phyloP scores from a whole-genome alignment of 1,284 basidiomycete genomes.

The Moesziomyces sp. region DNA sequence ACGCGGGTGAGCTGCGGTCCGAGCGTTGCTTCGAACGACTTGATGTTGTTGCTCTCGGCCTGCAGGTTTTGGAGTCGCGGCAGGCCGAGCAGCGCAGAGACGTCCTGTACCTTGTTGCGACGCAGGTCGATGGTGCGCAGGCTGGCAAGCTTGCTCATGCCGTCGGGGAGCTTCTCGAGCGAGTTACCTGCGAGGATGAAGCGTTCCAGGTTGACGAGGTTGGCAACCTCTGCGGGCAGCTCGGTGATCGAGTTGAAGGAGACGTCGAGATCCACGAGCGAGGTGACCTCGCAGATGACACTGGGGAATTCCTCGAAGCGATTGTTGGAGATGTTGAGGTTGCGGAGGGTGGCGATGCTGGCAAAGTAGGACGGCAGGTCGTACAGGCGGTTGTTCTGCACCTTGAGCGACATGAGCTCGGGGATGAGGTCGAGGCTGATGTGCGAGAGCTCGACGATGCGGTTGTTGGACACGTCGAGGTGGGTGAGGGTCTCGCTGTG shows the following conservation, averaged over 20 bases:
- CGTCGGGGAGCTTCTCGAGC: constrained; percentile 57
- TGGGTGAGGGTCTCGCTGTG: constrained; percentile 80
- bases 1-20: constrained; percentile 49
- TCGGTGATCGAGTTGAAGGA: constrained; percentile 92
- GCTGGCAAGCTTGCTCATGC: constrained; percentile 50
- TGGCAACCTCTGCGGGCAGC: constrained; percentile 83
- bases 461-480: constrained; percentile 92
- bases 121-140: constrained; percentile 63
- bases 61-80: constrained; percentile 57
- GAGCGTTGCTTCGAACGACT: constrained; percentile 56
- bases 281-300: constrained; percentile 80
- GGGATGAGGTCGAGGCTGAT: constrained; percentile 82
- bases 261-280: constrained; percentile 86
- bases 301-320: constrained; percentile 85
- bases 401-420: constrained; percentile 78
- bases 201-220: constrained; percentile 70
- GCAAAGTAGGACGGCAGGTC: constrained; percentile 87
- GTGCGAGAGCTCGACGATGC: constrained; percentile 88
- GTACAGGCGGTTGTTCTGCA: constrained; percentile 93
- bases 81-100: constrained; percentile 55
- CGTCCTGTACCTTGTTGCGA: constrained; percentile 59
- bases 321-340: constrained; percentile 96
- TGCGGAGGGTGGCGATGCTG: constrained; percentile 77
- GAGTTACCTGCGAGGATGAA: constrained; percentile 63
- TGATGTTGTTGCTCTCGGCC: constrained; percentile 64